Evolutionary conservation across 1,284 basidiomycete species (phyloP), one percentile per base, ranked within the genome.

Genomic region (Fomitopsis palustris): DNA sequence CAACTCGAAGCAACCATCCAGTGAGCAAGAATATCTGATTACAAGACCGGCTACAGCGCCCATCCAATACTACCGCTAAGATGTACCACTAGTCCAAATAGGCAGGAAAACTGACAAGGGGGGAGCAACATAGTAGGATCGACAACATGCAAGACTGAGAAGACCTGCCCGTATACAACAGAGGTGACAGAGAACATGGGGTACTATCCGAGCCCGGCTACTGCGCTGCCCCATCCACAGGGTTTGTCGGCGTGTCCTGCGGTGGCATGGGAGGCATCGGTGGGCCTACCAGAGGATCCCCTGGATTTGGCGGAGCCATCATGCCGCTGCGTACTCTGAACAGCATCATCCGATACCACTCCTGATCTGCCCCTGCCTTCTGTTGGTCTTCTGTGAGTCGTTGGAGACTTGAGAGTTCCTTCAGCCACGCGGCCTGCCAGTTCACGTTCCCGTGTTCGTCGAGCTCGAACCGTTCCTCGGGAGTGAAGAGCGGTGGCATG

Each of bases 321-420:
- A 92, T 77, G 16, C 85, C 86, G 45, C 80, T 81, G 55, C 90
- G 78, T 55, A 92, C 82, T 25, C 88, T 83, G 67, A 88, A 79
- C 10, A 91, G 69, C 90, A 93, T 92, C 81, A 88, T 86, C 62
- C 86, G 78, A 66, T 86, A 93, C 90, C 90, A 93, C 62, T 93
- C 90, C 55, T 83, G 84, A 56, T 88, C 87, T 1, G 81, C 86
- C 35, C 86, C 86, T 21, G 84, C 82, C 73, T 91, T 91, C 69
- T 92, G 88, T 69, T 92, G 91, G 65, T 92, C 87, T 16, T 75
- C 79, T 1, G 91, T 89, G 29, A 90, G 74, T 59, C 86, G 82
- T 67, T 88, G 85, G 59, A 93, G 75, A 67, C 84, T 85, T 19
- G 80, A 79, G 43, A 93, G 80, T 73, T 93, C 90, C 72, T 92